These are phyloP conservation scores for Capsicum pubescens DNA, from an alignment of 257 asterid species.

Conservation along the genomic window DNA sequence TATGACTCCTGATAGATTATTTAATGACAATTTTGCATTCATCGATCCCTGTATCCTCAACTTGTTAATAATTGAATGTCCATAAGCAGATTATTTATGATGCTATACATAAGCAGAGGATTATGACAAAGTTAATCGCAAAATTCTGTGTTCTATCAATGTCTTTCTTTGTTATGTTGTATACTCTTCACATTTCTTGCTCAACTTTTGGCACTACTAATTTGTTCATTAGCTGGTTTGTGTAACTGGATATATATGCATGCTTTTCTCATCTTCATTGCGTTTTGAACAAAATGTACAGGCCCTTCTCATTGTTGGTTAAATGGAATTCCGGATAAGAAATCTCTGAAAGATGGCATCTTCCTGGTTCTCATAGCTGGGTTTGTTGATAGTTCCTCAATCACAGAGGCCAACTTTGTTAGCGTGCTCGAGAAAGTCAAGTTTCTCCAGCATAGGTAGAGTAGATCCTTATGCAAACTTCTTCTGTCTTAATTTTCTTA, in stretches of 20 bases:
- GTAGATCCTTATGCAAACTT: conserved; percentile 14
- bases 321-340: conserved; percentile 47
- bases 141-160: conserved; percentile 15
- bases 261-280: not conserved
- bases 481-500: conserved; percentile 30
- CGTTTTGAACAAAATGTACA: conserved; percentile 41
- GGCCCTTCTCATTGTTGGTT: conserved; percentile 82
- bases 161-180: conserved; percentile 4
- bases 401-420: conserved; percentile 45
- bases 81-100: not conserved
- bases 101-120: not conserved
- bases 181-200: not conserved
- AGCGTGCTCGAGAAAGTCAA: conserved; percentile 65
- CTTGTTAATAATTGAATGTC: not conserved
- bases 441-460: conserved; percentile 79
- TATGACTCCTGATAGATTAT: not conserved
- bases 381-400: conserved; percentile 45
- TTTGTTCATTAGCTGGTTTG: conserved; percentile 14
- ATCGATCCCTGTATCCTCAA: not conserved
- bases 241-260: not conserved
- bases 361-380: conserved; percentile 61
- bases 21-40: not conserved
- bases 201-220: not conserved
- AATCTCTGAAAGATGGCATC: conserved; percentile 52
- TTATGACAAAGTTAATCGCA: not conserved